Evolutionary conservation across 2,329 filamentous ascomycete species (phyloP).

Genomic region (Hymenoscyphus scutula): DNA sequence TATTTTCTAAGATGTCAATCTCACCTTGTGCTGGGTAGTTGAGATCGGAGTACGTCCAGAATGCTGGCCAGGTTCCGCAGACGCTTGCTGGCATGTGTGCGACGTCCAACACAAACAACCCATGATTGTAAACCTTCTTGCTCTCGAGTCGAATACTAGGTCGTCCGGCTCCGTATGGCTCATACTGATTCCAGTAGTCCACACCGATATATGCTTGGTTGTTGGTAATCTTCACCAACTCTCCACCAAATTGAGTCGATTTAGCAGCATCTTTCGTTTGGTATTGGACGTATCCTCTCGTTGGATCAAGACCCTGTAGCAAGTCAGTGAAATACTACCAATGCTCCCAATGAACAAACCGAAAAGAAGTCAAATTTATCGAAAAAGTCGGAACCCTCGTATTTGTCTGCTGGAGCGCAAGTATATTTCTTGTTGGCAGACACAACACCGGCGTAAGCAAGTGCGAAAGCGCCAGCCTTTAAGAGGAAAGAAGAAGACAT

Average conservation of each 20-base stretch:
- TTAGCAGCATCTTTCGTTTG: constrained; percentile 50
- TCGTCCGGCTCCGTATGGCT: constrained; percentile 39
- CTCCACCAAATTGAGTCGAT: constrained; percentile 22
- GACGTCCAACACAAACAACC: constrained; percentile 68
- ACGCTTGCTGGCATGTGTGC: constrained; percentile 68
- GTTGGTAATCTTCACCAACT: constrained; percentile 27
- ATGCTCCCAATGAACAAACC: constrained; percentile 22
- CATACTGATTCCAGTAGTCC: constrained; percentile 50
- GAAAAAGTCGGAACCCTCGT: constrained; percentile 43
- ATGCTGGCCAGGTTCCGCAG: constrained; percentile 72
- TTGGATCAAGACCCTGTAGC: constrained; percentile 51
- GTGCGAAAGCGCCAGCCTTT: constrained; percentile 24
- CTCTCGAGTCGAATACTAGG: constrained; percentile 65
- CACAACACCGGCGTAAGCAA: constrained; percentile 20
- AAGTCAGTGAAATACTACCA: neutral
- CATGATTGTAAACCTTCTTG: constrained; percentile 59
- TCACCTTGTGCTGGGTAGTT: constrained; percentile 64
- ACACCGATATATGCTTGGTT: constrained; percentile 63
- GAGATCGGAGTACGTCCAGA: constrained; percentile 38
- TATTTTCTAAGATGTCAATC: constrained; percentile 65
- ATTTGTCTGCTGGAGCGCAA: constrained; percentile 31
- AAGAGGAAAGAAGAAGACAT: constrained; percentile 19
- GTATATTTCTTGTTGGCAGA: constrained; percentile 19
- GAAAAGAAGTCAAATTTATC: constrained; percentile 54
- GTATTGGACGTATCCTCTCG: constrained; percentile 65